phyloP scores from a whole-genome alignment of 768 basidiomycete species.

The Coprinellus micaceus region DNA sequence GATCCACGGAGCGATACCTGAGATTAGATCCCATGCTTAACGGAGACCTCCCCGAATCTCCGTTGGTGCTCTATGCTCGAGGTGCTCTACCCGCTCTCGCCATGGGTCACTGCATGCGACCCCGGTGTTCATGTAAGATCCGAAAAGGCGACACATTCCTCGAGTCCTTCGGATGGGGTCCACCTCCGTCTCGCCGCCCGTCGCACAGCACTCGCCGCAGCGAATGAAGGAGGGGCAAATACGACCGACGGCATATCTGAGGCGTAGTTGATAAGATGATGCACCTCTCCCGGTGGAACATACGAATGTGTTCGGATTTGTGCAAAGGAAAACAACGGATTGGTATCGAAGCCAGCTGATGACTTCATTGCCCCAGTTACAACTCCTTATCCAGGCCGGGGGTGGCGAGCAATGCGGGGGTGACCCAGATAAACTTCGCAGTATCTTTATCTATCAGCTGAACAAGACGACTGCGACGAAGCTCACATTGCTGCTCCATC shows the following conservation, averaged over 20 bases:
- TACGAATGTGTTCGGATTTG: neutral
- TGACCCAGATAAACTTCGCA: neutral
- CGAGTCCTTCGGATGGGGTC: neutral
- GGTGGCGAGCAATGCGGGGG: neutral
- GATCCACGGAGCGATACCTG: neutral
- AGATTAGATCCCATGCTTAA: neutral
- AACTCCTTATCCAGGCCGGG: neutral
- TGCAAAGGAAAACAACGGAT: constrained; percentile 2
- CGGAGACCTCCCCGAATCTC: too few relatives aligned
- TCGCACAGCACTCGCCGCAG: too few relatives aligned
- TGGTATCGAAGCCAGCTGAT: neutral
- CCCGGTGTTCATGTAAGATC: too few relatives aligned
- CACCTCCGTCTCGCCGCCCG: too few relatives aligned
- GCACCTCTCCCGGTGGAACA: constrained; percentile 1
- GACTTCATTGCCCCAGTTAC: neutral
- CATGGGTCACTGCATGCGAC: too few relatives aligned
- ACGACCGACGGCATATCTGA: neutral
- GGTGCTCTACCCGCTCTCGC: too few relatives aligned
- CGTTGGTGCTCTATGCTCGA: too few relatives aligned
- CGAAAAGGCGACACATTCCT: neutral
- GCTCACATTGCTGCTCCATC: too few relatives aligned
- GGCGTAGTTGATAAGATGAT: too few relatives aligned
- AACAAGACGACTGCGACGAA: neutral
- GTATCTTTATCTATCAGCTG: constrained; percentile 2
- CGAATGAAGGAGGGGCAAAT: too few relatives aligned